Conservation (phyloP, 352 stramenopile genomes). For the Plasmopara viticola region DNA sequence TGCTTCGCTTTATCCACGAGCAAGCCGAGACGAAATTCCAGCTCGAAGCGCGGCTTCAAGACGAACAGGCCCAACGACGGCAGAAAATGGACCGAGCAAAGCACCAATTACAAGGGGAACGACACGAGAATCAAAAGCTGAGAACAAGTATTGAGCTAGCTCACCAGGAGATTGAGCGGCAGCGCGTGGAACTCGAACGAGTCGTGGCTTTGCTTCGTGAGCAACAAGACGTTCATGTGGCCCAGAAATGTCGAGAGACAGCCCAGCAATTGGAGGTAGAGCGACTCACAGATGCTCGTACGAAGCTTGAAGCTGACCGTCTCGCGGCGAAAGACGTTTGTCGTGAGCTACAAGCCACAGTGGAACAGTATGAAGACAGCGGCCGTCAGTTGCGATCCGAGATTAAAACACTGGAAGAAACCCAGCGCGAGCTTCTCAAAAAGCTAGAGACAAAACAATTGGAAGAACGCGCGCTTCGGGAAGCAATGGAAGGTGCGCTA, state of each 20-base stretch:
- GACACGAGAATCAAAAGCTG: conserved; percentile 41
- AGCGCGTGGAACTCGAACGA: conserved; percentile 27
- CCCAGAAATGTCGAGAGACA: conserved; percentile 29
- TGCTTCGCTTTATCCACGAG: conserved; percentile 73
- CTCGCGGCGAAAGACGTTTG: conserved; percentile 46
- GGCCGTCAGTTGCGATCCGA: conserved; percentile 16
- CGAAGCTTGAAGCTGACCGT: conserved; percentile 43
- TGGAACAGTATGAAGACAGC: conserved; percentile 34
- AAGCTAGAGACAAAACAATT: conserved; percentile 40
- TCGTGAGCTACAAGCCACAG: conserved; percentile 34
- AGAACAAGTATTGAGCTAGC: conserved; percentile 29
- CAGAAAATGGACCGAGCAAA: conserved; percentile 30
- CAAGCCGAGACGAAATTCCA: conserved; percentile 66
- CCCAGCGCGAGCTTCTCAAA: conserved; percentile 24
- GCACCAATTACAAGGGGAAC: conserved; percentile 24
- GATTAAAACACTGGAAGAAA: conserved; percentile 23
- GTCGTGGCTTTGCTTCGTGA: conserved; percentile 20
- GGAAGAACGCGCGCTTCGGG: conserved; percentile 44
- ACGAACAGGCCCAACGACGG: conserved; percentile 37
- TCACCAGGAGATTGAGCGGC: conserved; percentile 24
- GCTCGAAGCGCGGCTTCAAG: conserved; percentile 46
- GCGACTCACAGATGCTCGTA: conserved; percentile 21
- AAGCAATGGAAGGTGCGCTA: conserved; percentile 64
- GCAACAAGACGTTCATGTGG: conserved; percentile 29
- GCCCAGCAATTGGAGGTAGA: conserved; percentile 34